phyloP scores from a whole-genome alignment of 108 stramenopile genomes.

The Pseudonitzschia pungens region DNA sequence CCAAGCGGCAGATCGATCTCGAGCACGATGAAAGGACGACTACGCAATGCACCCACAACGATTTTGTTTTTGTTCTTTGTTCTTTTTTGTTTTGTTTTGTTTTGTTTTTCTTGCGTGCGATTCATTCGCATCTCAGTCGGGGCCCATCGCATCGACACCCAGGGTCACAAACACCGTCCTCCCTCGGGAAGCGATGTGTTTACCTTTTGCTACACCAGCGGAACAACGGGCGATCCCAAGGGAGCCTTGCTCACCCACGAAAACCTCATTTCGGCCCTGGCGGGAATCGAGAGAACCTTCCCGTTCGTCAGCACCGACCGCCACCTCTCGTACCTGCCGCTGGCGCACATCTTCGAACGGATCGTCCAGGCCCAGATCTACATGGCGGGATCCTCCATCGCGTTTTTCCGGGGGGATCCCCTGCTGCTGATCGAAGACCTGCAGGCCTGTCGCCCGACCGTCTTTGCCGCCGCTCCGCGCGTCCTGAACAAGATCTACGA shows the following conservation, averaged over 20 bases:
- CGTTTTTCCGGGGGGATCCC: constrained; percentile 89
- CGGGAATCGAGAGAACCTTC: constrained; percentile 37
- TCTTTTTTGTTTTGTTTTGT: not conserved
- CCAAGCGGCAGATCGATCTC: too few species aligned
- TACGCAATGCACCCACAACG: too few species aligned
- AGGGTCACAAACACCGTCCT: constrained; percentile 56
- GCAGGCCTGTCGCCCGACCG: constrained; percentile 88
- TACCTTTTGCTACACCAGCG: constrained; percentile 68
- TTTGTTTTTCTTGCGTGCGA: not conserved
- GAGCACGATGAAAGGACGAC: too few species aligned
- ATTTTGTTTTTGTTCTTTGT: too few species aligned
- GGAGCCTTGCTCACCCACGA: constrained; percentile 91
- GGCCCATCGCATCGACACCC: constrained; percentile 64
- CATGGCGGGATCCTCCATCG: constrained; percentile 70
- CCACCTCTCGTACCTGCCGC: constrained; percentile 93
- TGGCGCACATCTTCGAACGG: constrained; percentile 96
- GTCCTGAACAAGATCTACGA: constrained; percentile 95
- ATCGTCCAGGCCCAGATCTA: constrained; percentile 63
- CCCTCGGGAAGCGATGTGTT: constrained; percentile 74
- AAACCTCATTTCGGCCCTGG: constrained; percentile 74
- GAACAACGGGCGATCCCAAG: constrained; percentile 69
- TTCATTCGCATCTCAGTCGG: constrained; percentile 32
- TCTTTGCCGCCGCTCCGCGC: constrained; percentile 90
- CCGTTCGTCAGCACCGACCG: constrained; percentile 60
- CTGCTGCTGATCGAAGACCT: constrained; percentile 79